These are phyloP conservation scores for Astragalus glycyphyllos DNA, from an alignment of 306 rosid genomes.

Conservation along the genomic window DNA sequence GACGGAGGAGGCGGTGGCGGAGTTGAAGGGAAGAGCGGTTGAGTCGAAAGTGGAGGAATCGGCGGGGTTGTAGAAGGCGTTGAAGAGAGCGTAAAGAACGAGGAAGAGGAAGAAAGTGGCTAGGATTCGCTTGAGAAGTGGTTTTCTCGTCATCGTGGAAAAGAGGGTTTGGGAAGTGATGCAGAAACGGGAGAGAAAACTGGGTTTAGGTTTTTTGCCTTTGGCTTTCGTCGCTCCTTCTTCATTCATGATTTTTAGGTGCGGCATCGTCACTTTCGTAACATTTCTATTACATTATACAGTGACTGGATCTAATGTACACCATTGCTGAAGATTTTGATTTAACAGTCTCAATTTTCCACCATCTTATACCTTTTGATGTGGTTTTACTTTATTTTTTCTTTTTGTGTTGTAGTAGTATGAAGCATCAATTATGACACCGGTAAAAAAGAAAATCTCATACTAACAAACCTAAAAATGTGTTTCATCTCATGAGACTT, in stretches of 20 bases:
- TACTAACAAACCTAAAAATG: no score
- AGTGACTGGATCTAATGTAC: neutral
- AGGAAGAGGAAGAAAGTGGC: slow-evolving; percentile 50
- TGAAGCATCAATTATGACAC: neutral
- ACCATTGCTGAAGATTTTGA: neutral
- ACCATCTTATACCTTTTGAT: neutral
- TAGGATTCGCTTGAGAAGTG: slow-evolving; percentile 65
- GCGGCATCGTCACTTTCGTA: slow-evolving; percentile 31
- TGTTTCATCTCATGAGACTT: no score
- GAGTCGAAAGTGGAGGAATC: slow-evolving; percentile 50
- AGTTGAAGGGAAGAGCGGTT: slow-evolving; percentile 35
- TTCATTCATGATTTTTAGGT: slow-evolving; percentile 38
- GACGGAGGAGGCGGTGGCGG: slow-evolving; percentile 46
- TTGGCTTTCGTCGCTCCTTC: slow-evolving; percentile 34
- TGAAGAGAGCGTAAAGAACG: slow-evolving; percentile 48
- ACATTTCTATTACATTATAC: neutral
- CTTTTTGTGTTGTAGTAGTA: neutral
- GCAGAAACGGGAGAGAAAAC: neutral
- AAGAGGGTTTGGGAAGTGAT: slow-evolving; percentile 29
- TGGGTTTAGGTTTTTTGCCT: slow-evolving; percentile 41
- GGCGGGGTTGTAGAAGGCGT: slow-evolving; percentile 50
- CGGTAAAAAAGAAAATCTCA: neutral
- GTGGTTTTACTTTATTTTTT: neutral
- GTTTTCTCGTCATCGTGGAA: slow-evolving; percentile 61
- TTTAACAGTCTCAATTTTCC: neutral